Evolutionary conservation across 306 rosid species (phyloP), one percentile per base, ranked within the genome.

Genomic region (Prunus campanulata): DNA sequence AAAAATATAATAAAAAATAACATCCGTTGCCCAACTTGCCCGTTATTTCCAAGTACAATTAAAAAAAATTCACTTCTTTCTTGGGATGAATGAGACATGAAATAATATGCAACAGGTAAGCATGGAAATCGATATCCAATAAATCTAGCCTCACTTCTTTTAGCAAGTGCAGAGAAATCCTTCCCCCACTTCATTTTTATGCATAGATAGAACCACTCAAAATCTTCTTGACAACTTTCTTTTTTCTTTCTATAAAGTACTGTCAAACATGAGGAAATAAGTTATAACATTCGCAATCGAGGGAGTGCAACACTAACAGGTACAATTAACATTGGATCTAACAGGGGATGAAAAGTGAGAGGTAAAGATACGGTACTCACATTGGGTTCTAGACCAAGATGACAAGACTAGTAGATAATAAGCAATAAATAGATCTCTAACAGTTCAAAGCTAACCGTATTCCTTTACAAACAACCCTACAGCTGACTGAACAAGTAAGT

Each of bases 381-480:
- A 70, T 9, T 50, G 74, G 73, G 24, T 49, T 69, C 44, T 16
- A 69, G 60, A 29, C 19, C 61, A 29, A 8, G 44, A 60, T 27
- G n/a, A 19, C 67, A 62, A 62, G 25, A 64, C 24, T 64, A 18
- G 48, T 18, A 16, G 68, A 70, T 29, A 69, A 15, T 16, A 55
- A 71, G 4, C 75, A 42, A 22, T 10, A 39, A 8, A 32, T 24
- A 56, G 22, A 25, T 3, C 46, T 39, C 13, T 20, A 14, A 6
- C 12, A 35, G 51, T 71, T 6, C 22, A 35, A 32, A 32, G 30
- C 20, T 35, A 24, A 30, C 24, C 69, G 29, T 64, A 35, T 35
- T 64, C 69, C 69, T 35, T 64, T 16, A 30, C 35, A 59, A 47
- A 68, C 62, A 78, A 39, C n/a, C 35, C 71, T 60, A 20, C 15